Evolutionary conservation across 2,329 filamentous ascomycete species (phyloP).

Genomic region (Fusarium algeriense): DNA sequence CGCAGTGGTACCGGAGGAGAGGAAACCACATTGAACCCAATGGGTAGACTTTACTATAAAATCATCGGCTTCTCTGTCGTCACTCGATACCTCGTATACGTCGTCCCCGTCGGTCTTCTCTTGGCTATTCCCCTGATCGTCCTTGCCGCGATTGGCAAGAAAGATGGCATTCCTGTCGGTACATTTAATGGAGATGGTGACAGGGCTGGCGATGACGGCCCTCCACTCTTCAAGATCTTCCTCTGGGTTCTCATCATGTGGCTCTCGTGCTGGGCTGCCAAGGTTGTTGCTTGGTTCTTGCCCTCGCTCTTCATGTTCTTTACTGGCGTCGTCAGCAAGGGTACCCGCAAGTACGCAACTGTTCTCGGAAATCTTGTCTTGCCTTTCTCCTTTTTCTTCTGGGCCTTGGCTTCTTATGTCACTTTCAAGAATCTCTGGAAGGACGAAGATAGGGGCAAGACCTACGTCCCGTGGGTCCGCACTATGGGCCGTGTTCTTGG

Average conservation of each 20-base stretch:
- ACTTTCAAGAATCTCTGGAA: slow-evolving; percentile 68
- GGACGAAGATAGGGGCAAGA: slow-evolving; percentile 49
- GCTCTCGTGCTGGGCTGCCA: slow-evolving; percentile 75
- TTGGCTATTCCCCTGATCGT: slow-evolving; percentile 73
- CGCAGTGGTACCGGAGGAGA: slow-evolving; percentile 67
- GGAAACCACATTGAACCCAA: slow-evolving; percentile 70
- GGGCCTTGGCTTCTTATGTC: slow-evolving; percentile 72
- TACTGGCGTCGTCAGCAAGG: slow-evolving; percentile 75
- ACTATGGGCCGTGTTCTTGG: slow-evolving; percentile 74
- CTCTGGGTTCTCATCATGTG: slow-evolving; percentile 78
- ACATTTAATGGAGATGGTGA: slow-evolving; percentile 8
- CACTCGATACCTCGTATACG: slow-evolving; percentile 76
- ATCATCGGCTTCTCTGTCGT: slow-evolving; percentile 73
- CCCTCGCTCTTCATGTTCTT: slow-evolving; percentile 76
- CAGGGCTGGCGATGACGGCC: slow-evolving; percentile 49
- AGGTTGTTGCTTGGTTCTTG: slow-evolving; percentile 71
- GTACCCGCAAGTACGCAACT: slow-evolving; percentile 77
- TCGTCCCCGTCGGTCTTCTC: slow-evolving; percentile 71
- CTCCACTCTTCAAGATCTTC: slow-evolving; percentile 71
- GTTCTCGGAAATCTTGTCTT: slow-evolving; percentile 74
- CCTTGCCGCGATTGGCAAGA: slow-evolving; percentile 57
- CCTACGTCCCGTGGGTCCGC: slow-evolving; percentile 64
- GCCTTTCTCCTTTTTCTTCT: slow-evolving; percentile 76
- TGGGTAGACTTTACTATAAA: slow-evolving; percentile 75
- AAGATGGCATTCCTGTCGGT: slow-evolving; percentile 38